Evolutionary conservation across 305 asterid species (phyloP), one percentile per base, ranked within the genome.

Genomic region (Fraxinus xanthoxyloides): DNA sequence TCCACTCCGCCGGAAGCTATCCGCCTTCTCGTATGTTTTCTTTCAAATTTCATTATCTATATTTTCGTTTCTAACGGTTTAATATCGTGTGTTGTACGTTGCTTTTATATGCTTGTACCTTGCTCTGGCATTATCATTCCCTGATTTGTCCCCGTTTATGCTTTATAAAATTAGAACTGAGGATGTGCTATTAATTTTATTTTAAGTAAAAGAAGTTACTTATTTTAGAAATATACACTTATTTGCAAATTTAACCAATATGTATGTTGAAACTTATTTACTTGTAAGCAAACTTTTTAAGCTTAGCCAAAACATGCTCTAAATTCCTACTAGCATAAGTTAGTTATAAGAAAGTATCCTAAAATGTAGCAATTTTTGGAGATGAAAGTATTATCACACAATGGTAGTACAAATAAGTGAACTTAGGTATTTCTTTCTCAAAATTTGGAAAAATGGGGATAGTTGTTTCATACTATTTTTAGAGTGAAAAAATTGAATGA

Each of bases 1-100:
- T 96, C 85, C 85, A 87, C 48, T 87, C 94, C 34, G 99, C 97
- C 81, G 89, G 86, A 75, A 91, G 91, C 82, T 96, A 94, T 75
- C 98, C 98, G 7, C 97, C 98, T 67, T 96, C 99, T 83, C 98
- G 99, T 96, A 89, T 87, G 84, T 35, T 67, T 81, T 79, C 48
- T 54, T 48, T 28, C 8, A 1, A 21, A 54, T 54, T 36, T 21
- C 0, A 8, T 43, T 23, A 15, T 19, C 21, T 46, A n/a, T 9
- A 36, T 36, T n/a, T 76, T 48, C 5, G 15, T 46, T 35, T 69
- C 26, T 67, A 75, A 72, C 75, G 77, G 9, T 54, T 46, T 76
- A 32, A 70, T 63, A 74, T 23, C 35, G 63, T 17, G 72, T 65
- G 81, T 73, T 78, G 86, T 78, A 54, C 80, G 67, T 59, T 51